A percentile compares a stretch with the other conserved stretches of the same genome.
Conservation (phyloP, 2,329 filamentous ascomycete species). For the Trichophyton equinum region DNA sequence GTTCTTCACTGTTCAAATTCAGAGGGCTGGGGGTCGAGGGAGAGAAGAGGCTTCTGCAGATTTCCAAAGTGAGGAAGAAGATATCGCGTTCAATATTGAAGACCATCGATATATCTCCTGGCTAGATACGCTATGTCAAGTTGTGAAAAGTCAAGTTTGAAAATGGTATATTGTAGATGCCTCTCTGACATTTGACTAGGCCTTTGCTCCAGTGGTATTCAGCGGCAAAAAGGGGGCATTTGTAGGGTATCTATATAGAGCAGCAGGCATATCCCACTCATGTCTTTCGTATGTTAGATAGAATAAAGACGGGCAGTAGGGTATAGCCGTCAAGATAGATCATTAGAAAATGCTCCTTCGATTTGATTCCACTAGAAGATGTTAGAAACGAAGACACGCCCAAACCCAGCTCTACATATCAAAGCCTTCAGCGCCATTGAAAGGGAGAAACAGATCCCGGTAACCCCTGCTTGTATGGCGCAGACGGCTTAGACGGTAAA, state of each 20-base stretch:
- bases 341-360: background rate
- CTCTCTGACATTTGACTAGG: too few relatives aligned
- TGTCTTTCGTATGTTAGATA: background rate
- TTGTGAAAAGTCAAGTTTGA: too few relatives aligned
- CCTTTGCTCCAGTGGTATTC: too few relatives aligned
- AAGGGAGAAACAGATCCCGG: background rate
- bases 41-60: too few relatives aligned
- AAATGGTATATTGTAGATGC: too few relatives aligned
- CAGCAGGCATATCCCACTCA: background rate
- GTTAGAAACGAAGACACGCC: background rate
- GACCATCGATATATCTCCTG: too few relatives aligned
- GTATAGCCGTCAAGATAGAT: background rate
- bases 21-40: background rate
- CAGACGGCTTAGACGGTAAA: background rate
- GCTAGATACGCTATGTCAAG: too few relatives aligned
- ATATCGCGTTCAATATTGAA: too few relatives aligned
- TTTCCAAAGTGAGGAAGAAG: too few relatives aligned
- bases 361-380: background rate
- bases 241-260: too few relatives aligned
- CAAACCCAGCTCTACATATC: background rate
- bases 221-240: too few relatives aligned
- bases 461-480: background rate
- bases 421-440: background rate
- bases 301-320: background rate
- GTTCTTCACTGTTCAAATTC: background rate